Base-by-base conservation (phyloP, 2,329 filamentous ascomycete genomes). In the Colletotrichum coccodes region DNA sequence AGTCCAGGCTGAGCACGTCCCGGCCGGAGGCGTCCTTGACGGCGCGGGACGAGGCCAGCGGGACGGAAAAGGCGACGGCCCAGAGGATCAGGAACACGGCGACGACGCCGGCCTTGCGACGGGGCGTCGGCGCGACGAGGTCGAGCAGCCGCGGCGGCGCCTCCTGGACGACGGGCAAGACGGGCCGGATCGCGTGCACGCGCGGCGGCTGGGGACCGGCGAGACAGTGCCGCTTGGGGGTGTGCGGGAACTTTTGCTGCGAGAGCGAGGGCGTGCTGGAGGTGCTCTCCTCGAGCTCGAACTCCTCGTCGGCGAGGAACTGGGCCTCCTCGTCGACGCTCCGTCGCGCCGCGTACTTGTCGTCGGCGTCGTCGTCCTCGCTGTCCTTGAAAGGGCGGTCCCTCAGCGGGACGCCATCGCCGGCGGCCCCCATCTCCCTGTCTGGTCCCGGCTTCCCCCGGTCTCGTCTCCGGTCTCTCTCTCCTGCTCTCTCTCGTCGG, bases 341-440 rank as follows among this genome's bases (percentile, higher is more conserved):
- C 14, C 53, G 40, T 3, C 46, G 38, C 26, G 36, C 16, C 46
- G 60, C 49, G 62, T 36, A 46, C 54, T 40, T 32, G 54, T 57
- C 54, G 40, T 44, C 38, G 42, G 34, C 64, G 50, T 59, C 38
- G 28, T 57, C 64, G 59, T 59, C 30, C 34, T 56, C 28, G 23
- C 46, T 62, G 65, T 68, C 65, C 18, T 44, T 68, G 65, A 68
- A 68, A 7, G 65, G 65, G n/a, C 32, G 60, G 40, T 52, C 47
- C 47, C 47, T 47, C 28, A 26, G 54, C 14, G 60, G 60, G 60
- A 36, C 32, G 38, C 8, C 65, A 28, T 68, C 60, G 12, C 60
- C 61, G 40, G 64, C 50, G 50, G 57, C 57, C 40, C 63, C 63
- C 63, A 66, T 66, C 14, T 16, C 47, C 42, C 40, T 18, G 16